Base-by-base conservation (phyloP, 2,329 filamentous ascomycete species). In the Pseudocercospora macadamiae region DNA sequence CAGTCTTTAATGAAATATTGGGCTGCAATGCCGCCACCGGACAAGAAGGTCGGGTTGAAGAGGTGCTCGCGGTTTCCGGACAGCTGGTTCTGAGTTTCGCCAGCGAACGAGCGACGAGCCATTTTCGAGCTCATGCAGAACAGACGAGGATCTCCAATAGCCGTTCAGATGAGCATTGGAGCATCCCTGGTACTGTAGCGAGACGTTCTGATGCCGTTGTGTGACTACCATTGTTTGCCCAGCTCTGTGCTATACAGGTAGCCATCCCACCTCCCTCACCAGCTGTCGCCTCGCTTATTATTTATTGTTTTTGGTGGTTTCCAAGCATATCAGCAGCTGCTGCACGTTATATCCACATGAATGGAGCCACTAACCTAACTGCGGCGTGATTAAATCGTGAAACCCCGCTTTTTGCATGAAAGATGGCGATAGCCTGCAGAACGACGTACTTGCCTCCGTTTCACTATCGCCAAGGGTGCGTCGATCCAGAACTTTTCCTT, bases 401-500 rank as follows among this genome's bases (percentile, higher is more conserved):
- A 42, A 47, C 42, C 42, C 42, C 42, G 42, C 42, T 47, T 47
- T 16, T 25, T 26, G 42, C 28, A 32, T 32, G 28, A 32, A 32
- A 23, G 19, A 45, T 45, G 18, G 19, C 34, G 34, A 39, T 39
- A 39, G 34, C 42, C 42, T 45, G 42, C 42, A 45, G 42, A 21
- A 45, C 42, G 21, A 23, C 21, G 42, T 39, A 26, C 42, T 23
- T 26, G 26, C 42, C 21, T 47, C 42, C 19, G 23, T 47, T 47
- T 21, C 23, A 21, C 42, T 25, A 47, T 47, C 23, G 42, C 42
- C 21, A 47, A 14, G 42, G 42, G 21, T 21, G 19, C 10, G 10
- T 14, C 23, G 42, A 47, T 47, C 42, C 42, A 47, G 42, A 47
- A 23, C 42, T 26, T 47, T 47, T 47, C 23, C 23, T 16, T 47